phyloP scores from a whole-genome alignment of 305 asterid species.

The Fraxinus ornus region DNA sequence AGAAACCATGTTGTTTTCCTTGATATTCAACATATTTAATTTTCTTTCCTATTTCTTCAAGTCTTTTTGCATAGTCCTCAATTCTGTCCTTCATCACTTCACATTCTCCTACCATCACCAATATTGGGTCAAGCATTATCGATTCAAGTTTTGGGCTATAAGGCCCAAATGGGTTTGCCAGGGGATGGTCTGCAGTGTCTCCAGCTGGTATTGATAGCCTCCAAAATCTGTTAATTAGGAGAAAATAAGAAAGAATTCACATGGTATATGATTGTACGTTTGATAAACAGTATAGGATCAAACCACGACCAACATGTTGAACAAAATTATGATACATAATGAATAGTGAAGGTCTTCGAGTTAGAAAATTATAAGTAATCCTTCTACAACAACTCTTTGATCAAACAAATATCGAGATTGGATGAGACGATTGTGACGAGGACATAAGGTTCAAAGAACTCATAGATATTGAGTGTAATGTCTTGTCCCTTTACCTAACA shows the following conservation, averaged over 20 bases:
- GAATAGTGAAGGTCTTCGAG: neutral
- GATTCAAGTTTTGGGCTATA: slow-evolving; percentile 43
- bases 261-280: neutral
- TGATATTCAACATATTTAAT: slow-evolving; percentile 38
- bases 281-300: neutral
- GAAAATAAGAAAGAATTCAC: neutral
- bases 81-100: slow-evolving; percentile 62
- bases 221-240: slow-evolving; percentile 49
- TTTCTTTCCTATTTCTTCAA: slow-evolving; percentile 41
- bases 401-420: neutral
- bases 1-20: slow-evolving; percentile 61
- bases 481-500: neutral
- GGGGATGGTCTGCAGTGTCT: slow-evolving; percentile 45
- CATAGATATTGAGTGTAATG: neutral
- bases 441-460: neutral
- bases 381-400: neutral
- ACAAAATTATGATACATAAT: neutral
- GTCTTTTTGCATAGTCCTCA: slow-evolving; percentile 40
- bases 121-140: slow-evolving; percentile 43
- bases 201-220: slow-evolving; percentile 57
- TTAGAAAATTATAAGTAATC: neutral
- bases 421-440: neutral
- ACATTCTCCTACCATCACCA: slow-evolving; percentile 52
- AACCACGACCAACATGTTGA: neutral
- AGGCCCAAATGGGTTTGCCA: slow-evolving; percentile 67